A percentile compares a stretch with the other conserved stretches of the same genome.
phyloP scores from a whole-genome alignment of 495 filamentous ascomycete species.

The Hypoxylon lenormandii region DNA sequence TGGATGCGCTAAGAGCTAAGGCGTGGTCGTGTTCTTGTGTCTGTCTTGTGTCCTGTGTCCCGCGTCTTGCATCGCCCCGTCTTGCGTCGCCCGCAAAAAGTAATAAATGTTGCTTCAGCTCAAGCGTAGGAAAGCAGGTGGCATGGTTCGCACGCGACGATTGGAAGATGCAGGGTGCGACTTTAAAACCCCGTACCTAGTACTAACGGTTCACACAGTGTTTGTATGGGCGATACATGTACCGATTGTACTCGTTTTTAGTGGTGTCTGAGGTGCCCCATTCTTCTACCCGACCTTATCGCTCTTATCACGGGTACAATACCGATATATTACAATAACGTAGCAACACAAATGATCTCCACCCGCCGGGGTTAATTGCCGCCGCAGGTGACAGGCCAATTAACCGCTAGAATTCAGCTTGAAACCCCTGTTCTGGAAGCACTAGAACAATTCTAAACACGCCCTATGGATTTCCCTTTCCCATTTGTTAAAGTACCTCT shows the following conservation, averaged over 20 bases:
- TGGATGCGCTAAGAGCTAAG: conserved; percentile 33
- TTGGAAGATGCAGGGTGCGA: conserved; percentile 17
- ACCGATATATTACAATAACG: background rate
- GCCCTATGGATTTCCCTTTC: conserved; percentile 12
- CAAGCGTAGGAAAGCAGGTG: conserved; percentile 8
- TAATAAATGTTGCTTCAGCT: conserved; percentile 36
- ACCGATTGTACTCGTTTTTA: too few relatives aligned
- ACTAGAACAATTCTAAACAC: conserved; percentile 41
- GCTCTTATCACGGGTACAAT: background rate
- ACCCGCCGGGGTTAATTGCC: conserved; percentile 9
- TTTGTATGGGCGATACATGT: too few relatives aligned
- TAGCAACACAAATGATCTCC: conserved; percentile 7
- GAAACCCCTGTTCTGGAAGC: conserved; percentile 36
- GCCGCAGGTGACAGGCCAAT: conserved; percentile 24
- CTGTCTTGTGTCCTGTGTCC: background rate
- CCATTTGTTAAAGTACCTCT: too few relatives aligned
- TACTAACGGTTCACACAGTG: too few relatives aligned
- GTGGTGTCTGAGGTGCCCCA: too few relatives aligned
- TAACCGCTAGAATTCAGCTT: conserved; percentile 4
- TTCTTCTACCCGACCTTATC: conserved; percentile 1
- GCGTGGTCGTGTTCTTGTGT: conserved; percentile 25
- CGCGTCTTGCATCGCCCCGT: too few relatives aligned
- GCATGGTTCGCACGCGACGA: conserved; percentile 38
- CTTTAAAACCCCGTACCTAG: conserved; percentile 16
- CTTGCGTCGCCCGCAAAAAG: too few relatives aligned